Evolutionary conservation across 2,329 filamentous ascomycete genomes (phyloP).

Genomic region (Ascochyta clinopodiicola): DNA sequence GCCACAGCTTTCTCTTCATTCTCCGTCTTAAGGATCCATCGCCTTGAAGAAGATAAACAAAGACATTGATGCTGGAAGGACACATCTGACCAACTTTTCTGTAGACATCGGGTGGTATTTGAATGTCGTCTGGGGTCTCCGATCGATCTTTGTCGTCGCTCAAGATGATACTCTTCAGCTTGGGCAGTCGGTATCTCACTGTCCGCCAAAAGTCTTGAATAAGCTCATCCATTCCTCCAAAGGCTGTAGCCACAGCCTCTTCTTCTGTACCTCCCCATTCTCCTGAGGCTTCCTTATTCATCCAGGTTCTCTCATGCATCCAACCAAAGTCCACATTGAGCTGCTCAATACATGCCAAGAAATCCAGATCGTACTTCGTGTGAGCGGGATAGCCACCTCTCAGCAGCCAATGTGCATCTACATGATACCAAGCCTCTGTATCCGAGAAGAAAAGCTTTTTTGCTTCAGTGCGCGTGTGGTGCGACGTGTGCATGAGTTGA

Average conservation of each 20-base stretch:
- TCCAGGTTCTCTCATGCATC: slow-evolving; percentile 6
- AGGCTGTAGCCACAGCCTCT: slow-evolving; percentile 1
- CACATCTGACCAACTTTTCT: slow-evolving; percentile 8
- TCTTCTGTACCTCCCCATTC: slow-evolving; percentile 5
- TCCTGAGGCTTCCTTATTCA: not conserved
- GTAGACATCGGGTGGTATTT: slow-evolving; percentile 3
- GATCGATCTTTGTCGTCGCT: slow-evolving; percentile 8
- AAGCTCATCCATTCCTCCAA: not conserved
- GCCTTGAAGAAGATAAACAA: slow-evolving; percentile 1
- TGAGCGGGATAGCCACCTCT: slow-evolving; percentile 12
- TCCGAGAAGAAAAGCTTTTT: slow-evolving; percentile 19
- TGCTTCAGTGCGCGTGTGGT: slow-evolving; percentile 9
- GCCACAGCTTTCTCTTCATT: slow-evolving; percentile 4
- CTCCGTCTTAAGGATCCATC: not conserved
- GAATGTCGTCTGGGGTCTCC: not conserved
- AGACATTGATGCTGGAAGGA: slow-evolving; percentile 5
- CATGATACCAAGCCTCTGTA: slow-evolving; percentile 6
- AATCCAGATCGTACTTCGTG: slow-evolving; percentile 2
- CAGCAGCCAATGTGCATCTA: slow-evolving; percentile 18
- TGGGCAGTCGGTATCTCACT: not conserved
- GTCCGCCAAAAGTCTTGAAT: slow-evolving; percentile 9
- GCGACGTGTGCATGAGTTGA: slow-evolving; percentile 23
- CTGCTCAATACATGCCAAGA: slow-evolving; percentile 1
- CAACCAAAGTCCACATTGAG: slow-evolving; percentile 7
- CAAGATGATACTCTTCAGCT: not conserved